Percentiles rank a stretch among this genome's conserved stretches.
Conservation (phyloP, 805 yeast genomes). For the Yarrowia sp. region DNA sequence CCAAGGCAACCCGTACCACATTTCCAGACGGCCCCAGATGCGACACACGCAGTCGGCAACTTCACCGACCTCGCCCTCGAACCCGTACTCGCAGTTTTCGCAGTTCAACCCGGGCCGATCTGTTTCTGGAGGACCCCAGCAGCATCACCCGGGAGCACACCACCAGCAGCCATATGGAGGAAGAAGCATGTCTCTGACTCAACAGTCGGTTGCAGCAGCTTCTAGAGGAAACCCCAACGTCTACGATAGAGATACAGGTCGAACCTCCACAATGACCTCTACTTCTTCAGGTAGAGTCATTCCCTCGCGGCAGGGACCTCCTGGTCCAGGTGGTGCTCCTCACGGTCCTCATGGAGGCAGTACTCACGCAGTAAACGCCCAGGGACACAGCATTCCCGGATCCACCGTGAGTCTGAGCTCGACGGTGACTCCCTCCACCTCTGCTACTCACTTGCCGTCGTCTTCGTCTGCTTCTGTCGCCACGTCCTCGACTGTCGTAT, state of each 20-base stretch:
- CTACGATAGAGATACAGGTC: slow-evolving; percentile 17
- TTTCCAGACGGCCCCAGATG: slow-evolving; percentile 19
- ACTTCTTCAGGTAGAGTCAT: slow-evolving; percentile 30
- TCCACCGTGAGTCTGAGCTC: slow-evolving; percentile 7
- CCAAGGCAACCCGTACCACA: slow-evolving; percentile 21
- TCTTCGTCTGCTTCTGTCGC: slow-evolving; percentile 5
- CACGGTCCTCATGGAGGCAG: neutral
- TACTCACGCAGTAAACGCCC: slow-evolving; percentile 28
- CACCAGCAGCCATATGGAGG: slow-evolving; percentile 23
- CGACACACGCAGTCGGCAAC: slow-evolving; percentile 36
- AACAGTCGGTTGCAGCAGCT: slow-evolving; percentile 17
- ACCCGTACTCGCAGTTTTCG: slow-evolving; percentile 31
- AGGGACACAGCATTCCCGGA: slow-evolving; percentile 36
- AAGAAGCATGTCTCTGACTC: slow-evolving; percentile 31
- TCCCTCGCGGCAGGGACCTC: slow-evolving; percentile 16
- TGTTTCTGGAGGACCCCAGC: slow-evolving; percentile 38
- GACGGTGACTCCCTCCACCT: slow-evolving; percentile 19
- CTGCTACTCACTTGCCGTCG: slow-evolving; percentile 24
- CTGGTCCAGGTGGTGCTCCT: neutral
- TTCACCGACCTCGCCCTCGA: slow-evolving; percentile 19
- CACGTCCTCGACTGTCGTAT: neutral
- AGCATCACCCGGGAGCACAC: slow-evolving; percentile 15
- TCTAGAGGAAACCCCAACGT: slow-evolving; percentile 35
- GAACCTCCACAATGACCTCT: slow-evolving; percentile 26
- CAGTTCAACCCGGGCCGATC: slow-evolving; percentile 35